Base-by-base conservation (phyloP, 2,329 filamentous ascomycete genomes). In the Aspergillus ruber region DNA sequence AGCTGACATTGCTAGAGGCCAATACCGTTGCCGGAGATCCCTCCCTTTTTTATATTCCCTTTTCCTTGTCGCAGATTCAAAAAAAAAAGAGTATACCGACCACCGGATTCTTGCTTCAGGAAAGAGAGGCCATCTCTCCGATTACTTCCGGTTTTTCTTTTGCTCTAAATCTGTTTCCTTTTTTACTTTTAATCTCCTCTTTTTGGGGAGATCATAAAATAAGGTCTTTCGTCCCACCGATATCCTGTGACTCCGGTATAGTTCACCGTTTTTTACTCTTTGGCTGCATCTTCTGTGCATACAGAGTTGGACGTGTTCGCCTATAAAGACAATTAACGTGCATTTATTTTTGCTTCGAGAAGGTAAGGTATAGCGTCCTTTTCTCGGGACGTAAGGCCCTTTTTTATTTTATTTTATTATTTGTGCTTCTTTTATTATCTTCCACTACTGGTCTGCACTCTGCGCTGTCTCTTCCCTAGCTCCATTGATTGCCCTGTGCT, bases 401-500 rank as follows among this genome's bases (percentile, higher is more conserved):
- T 42, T 32, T 46, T 43, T 40, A n/a, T n/a, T n/a, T n/a, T n/a
- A n/a, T 45, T 45, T 46, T 51, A 15, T 42, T 48, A 50, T 51
- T 42, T 32, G 39, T 49, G 40, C 38, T 45, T 44, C 43, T 43
- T 49, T 49, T 44, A 18, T 49, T 51, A 47, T 44, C 47, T 55
- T 53, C 46, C 23, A 45, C 42, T 45, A 43, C 35, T 41, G 35
- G 36, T 43, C 58, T 57, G 55, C 56, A 56, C 50, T 56, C 7
- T 21, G 25, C 25, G 25, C 36, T 20, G 13, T 36, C 33, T 57
- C 53, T 52, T 60, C 59, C 57, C 55, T 49, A 60, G 60, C 56
- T 61, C 61, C 51, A 62, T 61, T 59, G 64, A 66, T 66, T 63
- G 60, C 58, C 62, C 60, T 58, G 60, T 64, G 59, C 60, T 65